Conservation (phyloP, 441 rosid species). For the Melastoma candidum region DNA sequence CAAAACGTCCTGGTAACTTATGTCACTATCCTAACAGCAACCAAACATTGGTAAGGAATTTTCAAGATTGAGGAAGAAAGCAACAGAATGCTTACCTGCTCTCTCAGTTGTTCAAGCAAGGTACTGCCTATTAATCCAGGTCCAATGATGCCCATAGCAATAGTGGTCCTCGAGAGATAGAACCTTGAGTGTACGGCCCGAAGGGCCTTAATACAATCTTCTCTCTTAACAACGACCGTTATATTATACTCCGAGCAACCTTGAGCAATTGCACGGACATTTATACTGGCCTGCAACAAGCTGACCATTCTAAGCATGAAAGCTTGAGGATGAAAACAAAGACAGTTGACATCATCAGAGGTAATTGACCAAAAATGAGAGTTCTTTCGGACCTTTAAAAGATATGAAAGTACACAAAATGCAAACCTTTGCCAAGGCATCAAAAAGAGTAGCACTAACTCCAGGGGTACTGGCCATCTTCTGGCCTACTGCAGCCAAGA, state of each 20-base stretch:
- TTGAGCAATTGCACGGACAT: constrained; percentile 89
- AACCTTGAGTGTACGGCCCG: constrained; percentile 93
- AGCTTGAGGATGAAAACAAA: no score
- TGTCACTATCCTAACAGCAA: no score
- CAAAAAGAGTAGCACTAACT: constrained; percentile 87
- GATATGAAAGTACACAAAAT: background rate
- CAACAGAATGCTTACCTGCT: constrained; percentile 37
- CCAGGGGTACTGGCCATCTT: constrained; percentile 97
- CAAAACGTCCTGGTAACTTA: no score
- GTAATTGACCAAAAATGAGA: no score
- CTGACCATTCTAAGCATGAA: background rate
- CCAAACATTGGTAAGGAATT: no score
- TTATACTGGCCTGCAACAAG: constrained; percentile 66
- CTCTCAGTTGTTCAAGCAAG: constrained; percentile 82
- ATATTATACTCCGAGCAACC: constrained; percentile 93
- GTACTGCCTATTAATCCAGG: constrained; percentile 91
- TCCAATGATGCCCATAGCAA: constrained; percentile 86
- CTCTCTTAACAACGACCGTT: constrained; percentile 70
- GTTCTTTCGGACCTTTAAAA: no score
- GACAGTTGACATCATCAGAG: no score
- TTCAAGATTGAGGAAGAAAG: no score
- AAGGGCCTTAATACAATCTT: constrained; percentile 83
- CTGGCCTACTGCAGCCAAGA: constrained; percentile 92
- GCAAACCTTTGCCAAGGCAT: constrained; percentile 80
- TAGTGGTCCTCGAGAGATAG: constrained; percentile 79